Evolutionary conservation across 1,284 basidiomycete species (phyloP).

Genomic region (Papiliotrema nemorosa): DNA sequence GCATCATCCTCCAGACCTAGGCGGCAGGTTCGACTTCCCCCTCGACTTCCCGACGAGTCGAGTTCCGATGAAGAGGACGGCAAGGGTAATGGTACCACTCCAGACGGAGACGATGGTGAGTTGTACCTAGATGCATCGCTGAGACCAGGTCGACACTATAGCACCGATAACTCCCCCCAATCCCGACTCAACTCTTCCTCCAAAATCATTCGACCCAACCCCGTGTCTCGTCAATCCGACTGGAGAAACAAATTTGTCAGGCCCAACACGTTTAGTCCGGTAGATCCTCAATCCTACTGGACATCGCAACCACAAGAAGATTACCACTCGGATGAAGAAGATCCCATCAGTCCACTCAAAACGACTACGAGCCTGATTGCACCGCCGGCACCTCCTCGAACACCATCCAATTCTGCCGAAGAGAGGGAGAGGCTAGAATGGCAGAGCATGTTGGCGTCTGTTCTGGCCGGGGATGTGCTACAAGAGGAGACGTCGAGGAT

Average conservation of each 20-base stretch:
- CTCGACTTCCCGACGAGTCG: constrained; percentile 2
- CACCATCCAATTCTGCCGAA: constrained; percentile 1
- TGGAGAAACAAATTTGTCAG: constrained; percentile 1
- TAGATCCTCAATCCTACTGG: background rate
- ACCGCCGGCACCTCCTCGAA: background rate
- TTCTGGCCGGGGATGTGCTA: constrained; percentile 86
- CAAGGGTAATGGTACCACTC: background rate
- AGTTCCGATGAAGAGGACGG: constrained; percentile 8
- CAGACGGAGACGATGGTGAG: constrained; percentile 2
- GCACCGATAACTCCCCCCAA: background rate
- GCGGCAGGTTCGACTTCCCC: constrained; percentile 2
- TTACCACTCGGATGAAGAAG: constrained; percentile 3
- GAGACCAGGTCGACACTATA: background rate
- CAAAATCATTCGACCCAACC: background rate
- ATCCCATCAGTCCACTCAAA: background rate
- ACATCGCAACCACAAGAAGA: background rate
- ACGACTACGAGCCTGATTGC: background rate
- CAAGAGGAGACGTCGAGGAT: constrained; percentile 90
- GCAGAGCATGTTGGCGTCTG: constrained; percentile 90
- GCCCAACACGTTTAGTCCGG: background rate
- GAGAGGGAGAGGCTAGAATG: constrained; percentile 50
- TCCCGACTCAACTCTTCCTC: background rate
- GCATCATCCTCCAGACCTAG: background rate
- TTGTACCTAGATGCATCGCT: background rate
- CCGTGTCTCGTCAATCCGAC: background rate